Base-by-base conservation (phyloP, 2,329 filamentous ascomycete species). In the Botrytis galanthina region DNA sequence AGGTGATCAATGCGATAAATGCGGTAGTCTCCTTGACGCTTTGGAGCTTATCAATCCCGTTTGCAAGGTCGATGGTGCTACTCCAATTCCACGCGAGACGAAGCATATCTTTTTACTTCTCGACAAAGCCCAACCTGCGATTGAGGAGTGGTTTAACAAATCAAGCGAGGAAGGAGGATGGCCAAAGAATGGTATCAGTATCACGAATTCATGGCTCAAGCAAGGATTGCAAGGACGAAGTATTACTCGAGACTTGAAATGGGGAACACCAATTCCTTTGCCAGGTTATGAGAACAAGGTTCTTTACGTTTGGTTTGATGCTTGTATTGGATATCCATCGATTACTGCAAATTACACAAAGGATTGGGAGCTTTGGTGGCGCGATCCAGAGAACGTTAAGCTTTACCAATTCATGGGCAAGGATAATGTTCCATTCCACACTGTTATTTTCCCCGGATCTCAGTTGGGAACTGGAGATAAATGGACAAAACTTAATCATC, bases 351-450 rank as follows among this genome's bases (percentile, higher is more conserved):
- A 90, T 78, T 97, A 97, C 82, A 97, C 94, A 8, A 87, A 90
- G 62, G 87, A 97, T 75, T 98, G 95, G 95, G 91, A 97, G 84
- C 88, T 93, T 80, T 98, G 95, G 95, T 98, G 95, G 95, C 91
- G 92, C 80, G 92, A 97, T 82, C 93, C 94, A 0, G 91, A 97
- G 62, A 87, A 97, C 48, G 94, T 98, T 66, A 89, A 92, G 80
- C 88, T 98, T 20, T 97, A 96, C 83, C 95, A 98, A 84, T 97
- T 98, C 86, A 93, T 97, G 78, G 95, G 95, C 84, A 98, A 97
- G 82, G 93, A 95, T 82, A 95, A 95, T 77, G 92, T 85, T 29
- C 84, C 84, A 74, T 96, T 95, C 86, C 94, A 97, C 84, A 93
- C 92, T 62, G 93, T 97, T 79, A 94, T 97, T 80, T 98, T 97